phyloP scores from a whole-genome alignment of 2,329 filamentous ascomycete species.

The Neofusicoccum parvum region DNA sequence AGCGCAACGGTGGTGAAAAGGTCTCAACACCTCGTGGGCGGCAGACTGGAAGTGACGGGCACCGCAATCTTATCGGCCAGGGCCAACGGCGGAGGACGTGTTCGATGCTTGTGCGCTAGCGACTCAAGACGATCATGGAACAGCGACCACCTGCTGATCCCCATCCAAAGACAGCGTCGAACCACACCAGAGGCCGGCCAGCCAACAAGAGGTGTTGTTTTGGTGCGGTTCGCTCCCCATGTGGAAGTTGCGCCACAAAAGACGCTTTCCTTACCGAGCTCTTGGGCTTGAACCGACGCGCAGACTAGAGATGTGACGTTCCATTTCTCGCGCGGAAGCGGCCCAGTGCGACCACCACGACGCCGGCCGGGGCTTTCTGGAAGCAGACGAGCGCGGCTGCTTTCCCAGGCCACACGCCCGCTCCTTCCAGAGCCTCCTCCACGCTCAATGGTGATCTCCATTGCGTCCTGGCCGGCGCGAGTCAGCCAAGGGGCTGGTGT shows the following conservation, averaged over 20 bases:
- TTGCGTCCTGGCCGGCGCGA: too few species aligned
- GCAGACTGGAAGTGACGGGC: background rate
- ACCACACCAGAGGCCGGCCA: background rate
- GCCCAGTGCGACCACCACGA: too few species aligned
- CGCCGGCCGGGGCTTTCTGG: too few species aligned
- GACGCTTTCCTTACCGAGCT: background rate
- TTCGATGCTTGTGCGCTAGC: slow-evolving; percentile 2
- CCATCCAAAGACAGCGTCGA: background rate
- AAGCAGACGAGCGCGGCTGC: too few species aligned
- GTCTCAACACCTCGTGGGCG: background rate
- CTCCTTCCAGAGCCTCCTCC: too few species aligned
- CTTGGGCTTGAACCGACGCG: background rate
- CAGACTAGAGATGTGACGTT: background rate
- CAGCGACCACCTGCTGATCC: background rate
- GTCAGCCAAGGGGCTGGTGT: too few species aligned
- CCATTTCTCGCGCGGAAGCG: too few species aligned
- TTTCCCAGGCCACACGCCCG: too few species aligned
- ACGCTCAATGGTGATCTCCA: too few species aligned
- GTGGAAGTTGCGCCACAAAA: slow-evolving; percentile 1
- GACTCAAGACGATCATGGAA: slow-evolving; percentile 15
- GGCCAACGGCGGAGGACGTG: too few species aligned
- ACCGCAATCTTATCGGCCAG: background rate
- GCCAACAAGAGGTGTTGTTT: background rate
- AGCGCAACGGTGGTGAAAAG: background rate
- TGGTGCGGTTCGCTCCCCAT: background rate